These are phyloP conservation scores for Neurospora terricola DNA, from an alignment of 495 filamentous ascomycete species.

Conservation along the genomic window DNA sequence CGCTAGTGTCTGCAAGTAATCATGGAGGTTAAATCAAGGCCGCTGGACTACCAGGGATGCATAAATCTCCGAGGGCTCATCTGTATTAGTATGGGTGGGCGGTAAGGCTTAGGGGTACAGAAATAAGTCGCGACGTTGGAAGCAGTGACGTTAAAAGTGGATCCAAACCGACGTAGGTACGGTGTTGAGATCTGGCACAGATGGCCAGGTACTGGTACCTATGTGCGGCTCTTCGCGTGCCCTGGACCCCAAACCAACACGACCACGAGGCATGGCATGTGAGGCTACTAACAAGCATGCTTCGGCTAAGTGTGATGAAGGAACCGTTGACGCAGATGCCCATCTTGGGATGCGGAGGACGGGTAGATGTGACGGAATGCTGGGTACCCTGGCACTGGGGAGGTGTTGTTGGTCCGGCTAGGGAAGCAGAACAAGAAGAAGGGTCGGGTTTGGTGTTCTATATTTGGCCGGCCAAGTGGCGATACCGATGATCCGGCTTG, in stretches of 20 bases:
- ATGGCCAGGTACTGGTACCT: conserved; percentile 15
- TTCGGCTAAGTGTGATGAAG: conserved; percentile 6
- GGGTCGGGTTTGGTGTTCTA: background rate
- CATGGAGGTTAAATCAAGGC: background rate
- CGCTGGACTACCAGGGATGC: background rate
- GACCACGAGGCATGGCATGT: background rate
- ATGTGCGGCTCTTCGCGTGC: background rate
- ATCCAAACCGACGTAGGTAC: conserved; percentile 16
- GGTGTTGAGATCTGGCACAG: conserved; percentile 1
- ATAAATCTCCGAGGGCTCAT: background rate
- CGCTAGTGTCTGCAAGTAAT: background rate
- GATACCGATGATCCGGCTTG: background rate
- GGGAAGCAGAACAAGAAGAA: conserved; percentile 11
- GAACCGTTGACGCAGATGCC: conserved; percentile 13
- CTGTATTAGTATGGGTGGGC: background rate
- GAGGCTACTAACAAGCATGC: conserved; percentile 10
- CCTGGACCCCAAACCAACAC: conserved; percentile 3
- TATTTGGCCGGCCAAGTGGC: background rate
- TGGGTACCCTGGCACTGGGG: conserved; percentile 2
- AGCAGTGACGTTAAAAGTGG: conserved; percentile 19
- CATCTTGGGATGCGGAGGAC: conserved; percentile 8
- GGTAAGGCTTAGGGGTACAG: background rate
- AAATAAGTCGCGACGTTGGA: background rate
- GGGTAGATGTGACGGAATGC: conserved; percentile 3
- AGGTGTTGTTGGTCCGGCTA: background rate